phyloP scores from a whole-genome alignment of 169 alveolate species.

The Cryptosporidium parvum region DNA sequence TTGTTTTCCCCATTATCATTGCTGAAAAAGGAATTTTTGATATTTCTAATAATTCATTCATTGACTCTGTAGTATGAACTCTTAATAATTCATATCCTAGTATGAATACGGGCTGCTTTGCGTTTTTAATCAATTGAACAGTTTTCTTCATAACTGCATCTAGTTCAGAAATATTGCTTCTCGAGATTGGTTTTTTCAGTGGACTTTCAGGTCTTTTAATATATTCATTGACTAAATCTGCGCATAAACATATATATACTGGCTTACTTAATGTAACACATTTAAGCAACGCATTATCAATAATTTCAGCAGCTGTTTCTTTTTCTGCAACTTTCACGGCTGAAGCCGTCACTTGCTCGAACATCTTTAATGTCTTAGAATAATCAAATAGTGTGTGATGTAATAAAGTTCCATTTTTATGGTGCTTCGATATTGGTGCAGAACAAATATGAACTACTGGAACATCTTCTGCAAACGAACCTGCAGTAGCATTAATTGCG shows the following conservation, averaged over 20 bases:
- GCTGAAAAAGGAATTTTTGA: conserved; percentile 78
- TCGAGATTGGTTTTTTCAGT: neutral
- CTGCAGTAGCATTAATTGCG: conserved; percentile 80
- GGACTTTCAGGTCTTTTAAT: conserved; percentile 50
- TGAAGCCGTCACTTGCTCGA: conserved; percentile 74
- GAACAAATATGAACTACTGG: conserved; percentile 81
- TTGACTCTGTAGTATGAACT: conserved; percentile 21
- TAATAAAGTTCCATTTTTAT: conserved; percentile 63
- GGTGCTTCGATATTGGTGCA: conserved; percentile 74
- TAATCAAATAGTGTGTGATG: conserved; percentile 82
- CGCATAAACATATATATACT: conserved; percentile 78
- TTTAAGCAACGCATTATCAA: conserved; percentile 65
- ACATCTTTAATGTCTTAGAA: conserved; percentile 74
- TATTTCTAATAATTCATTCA: conserved; percentile 65
- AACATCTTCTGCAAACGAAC: conserved; percentile 79
- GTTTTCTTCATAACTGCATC: conserved; percentile 42
- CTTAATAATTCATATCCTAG: conserved; percentile 77
- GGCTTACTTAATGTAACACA: conserved; percentile 76
- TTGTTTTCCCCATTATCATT: conserved; percentile 78
- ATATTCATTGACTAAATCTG: conserved; percentile 75
- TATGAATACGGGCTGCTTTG: conserved; percentile 76
- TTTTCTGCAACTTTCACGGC: conserved; percentile 45
- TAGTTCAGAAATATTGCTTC: conserved; percentile 40
- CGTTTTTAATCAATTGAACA: conserved; percentile 12
- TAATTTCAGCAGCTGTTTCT: conserved; percentile 70